phyloP scores from a whole-genome alignment of 2,329 filamentous ascomycete genomes.

The Fusarium graminum region DNA sequence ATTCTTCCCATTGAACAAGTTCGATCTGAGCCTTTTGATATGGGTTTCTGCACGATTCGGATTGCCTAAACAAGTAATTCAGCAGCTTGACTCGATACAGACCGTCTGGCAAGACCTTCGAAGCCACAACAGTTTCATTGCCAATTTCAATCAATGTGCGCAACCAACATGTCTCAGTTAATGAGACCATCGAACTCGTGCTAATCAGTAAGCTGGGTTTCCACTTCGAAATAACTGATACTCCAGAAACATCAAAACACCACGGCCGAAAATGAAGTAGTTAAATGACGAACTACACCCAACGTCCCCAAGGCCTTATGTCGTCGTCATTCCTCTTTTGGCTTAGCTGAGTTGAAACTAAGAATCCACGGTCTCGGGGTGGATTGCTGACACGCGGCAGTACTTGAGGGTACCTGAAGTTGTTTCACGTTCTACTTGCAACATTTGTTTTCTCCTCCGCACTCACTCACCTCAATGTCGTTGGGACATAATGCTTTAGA shows the following conservation, averaged over 20 bases:
- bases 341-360: slow-evolving; percentile 36
- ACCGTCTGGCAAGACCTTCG: slow-evolving; percentile 2
- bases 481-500: not conserved
- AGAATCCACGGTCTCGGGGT: slow-evolving; percentile 28
- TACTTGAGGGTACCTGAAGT: slow-evolving; percentile 40
- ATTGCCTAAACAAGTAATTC: slow-evolving; percentile 46
- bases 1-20: not conserved
- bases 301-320: slow-evolving; percentile 19
- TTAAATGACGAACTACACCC: slow-evolving; percentile 29
- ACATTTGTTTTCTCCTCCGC: no score
- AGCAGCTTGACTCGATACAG: slow-evolving; percentile 4
- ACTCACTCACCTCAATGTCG: not conserved
- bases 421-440: not conserved
- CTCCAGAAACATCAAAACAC: slow-evolving; percentile 5
- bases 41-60: slow-evolving; percentile 31
- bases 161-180: slow-evolving; percentile 14
- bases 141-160: slow-evolving; percentile 9
- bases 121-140: slow-evolving; percentile 43
- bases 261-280: slow-evolving; percentile 27
- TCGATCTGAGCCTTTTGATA: not conserved
- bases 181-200: slow-evolving; percentile 10
- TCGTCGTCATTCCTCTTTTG: slow-evolving; percentile 40
- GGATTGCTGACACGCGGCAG: slow-evolving; percentile 43
- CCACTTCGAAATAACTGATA: slow-evolving; percentile 8
- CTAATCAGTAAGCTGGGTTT: slow-evolving; percentile 6